These are phyloP conservation scores for Aspergillus versicolor DNA, from an alignment of 2,329 filamentous ascomycete species.

Conservation along the genomic window DNA sequence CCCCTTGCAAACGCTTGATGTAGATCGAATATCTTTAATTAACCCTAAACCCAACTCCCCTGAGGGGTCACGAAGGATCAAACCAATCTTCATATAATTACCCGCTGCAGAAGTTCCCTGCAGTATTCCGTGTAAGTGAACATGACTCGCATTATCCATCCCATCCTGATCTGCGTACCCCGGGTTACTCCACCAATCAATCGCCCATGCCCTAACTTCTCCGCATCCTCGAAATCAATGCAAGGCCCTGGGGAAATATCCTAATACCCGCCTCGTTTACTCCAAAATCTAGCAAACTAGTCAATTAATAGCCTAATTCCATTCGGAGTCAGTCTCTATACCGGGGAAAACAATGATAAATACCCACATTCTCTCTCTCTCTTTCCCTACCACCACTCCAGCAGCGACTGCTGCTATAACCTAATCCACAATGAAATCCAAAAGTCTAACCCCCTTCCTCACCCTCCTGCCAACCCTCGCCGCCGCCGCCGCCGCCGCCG, in stretches of 20 bases:
- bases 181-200: neutral
- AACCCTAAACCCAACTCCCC: no score
- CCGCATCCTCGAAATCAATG: neutral
- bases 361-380: no score
- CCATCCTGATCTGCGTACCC: neutral
- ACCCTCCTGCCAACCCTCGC: neutral
- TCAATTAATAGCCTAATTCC: neutral
- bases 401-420: neutral
- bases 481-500: neutral
- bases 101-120: no score
- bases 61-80: no score
- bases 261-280: neutral
- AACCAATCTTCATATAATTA: no score
- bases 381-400: no score
- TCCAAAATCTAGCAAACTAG: no score
- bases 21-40: no score
- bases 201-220: neutral
- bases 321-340: neutral
- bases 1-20: no score
- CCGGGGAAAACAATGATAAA: neutral
- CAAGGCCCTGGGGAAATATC: neutral
- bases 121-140: no score
- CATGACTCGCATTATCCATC: neutral
- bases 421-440: neutral
- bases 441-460: neutral